Evolutionary conservation across 129 eudicot genomes (phyloP).

Genomic region (Centaurea solstitialis): DNA sequence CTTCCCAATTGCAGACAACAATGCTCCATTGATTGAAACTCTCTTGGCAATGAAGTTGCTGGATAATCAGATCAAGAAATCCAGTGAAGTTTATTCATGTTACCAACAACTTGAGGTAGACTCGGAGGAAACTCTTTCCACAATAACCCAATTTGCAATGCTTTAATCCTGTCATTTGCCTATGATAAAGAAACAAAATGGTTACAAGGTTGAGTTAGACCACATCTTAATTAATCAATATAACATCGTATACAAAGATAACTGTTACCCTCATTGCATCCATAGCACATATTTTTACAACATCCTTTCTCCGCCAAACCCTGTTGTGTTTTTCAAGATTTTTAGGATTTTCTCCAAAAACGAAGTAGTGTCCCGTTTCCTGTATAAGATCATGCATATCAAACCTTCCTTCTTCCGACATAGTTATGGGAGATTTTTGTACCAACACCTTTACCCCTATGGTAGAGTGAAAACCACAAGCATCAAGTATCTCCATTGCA

Average conservation of each 20-base stretch:
- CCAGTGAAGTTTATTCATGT: neutral
- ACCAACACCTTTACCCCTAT: neutral
- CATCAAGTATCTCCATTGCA: neutral
- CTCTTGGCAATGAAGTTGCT: neutral
- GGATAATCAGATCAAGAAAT: neutral
- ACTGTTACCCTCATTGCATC: neutral
- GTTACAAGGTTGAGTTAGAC: neutral
- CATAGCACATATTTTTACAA: neutral
- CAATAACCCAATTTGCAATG: neutral
- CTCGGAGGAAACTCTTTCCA: neutral
- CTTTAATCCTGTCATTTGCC: neutral
- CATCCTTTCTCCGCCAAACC: neutral
- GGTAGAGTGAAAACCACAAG: neutral
- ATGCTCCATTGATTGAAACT: neutral
- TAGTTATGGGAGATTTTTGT: neutral
- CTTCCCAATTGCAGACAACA: neutral
- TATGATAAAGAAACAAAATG: neutral
- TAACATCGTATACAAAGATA: neutral
- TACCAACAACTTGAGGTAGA: neutral
- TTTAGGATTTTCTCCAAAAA: neutral
- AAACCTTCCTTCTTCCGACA: neutral
- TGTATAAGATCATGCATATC: neutral
- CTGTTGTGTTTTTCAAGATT: neutral
- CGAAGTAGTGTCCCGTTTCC: neutral
- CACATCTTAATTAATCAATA: neutral